phyloP scores from a whole-genome alignment of 192 early-diverging fungal species.

The Piromyces finnis region DNA sequence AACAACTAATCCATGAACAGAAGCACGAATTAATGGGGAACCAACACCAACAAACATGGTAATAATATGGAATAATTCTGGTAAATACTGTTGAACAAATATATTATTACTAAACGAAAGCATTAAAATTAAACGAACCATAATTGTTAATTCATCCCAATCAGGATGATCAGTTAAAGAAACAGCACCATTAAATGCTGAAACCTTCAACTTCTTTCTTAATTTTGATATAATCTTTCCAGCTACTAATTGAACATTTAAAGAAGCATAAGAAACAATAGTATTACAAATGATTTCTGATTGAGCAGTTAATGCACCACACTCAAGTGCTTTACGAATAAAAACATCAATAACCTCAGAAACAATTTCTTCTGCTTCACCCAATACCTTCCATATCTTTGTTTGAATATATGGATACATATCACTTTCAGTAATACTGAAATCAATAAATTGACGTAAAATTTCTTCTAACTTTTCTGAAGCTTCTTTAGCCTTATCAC shows the following conservation, averaged over 20 bases:
- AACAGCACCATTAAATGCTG: constrained; percentile 49
- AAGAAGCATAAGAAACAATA: constrained; percentile 58
- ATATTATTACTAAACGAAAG: constrained; percentile 71
- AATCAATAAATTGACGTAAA: constrained; percentile 54
- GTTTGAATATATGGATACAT: constrained; percentile 74
- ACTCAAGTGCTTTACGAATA: constrained; percentile 58
- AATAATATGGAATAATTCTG: constrained; percentile 73
- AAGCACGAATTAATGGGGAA: constrained; percentile 59
- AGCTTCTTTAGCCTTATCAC: constrained; percentile 11
- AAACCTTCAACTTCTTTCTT: constrained; percentile 64
- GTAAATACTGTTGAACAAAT: constrained; percentile 57
- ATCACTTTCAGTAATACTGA: constrained; percentile 64
- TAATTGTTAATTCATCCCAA: constrained; percentile 84
- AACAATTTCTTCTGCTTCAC: constrained; percentile 58
- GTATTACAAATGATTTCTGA: constrained; percentile 77
- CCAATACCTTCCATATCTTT: constrained; percentile 67
- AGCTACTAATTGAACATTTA: constrained; percentile 39
- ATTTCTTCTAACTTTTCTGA: constrained; percentile 52
- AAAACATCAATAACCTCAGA: constrained; percentile 66
- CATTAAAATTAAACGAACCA: constrained; percentile 75
- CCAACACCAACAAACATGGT: constrained; percentile 73
- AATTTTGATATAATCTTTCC: constrained; percentile 67
- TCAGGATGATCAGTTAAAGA: constrained; percentile 62
- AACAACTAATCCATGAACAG: constrained; percentile 86
- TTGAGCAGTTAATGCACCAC: constrained; percentile 55